A percentile compares a stretch with the other conserved stretches of the same genome.
phyloP scores from a whole-genome alignment of 73 alveolate genomes.

The Paramecium primaurelia region DNA sequence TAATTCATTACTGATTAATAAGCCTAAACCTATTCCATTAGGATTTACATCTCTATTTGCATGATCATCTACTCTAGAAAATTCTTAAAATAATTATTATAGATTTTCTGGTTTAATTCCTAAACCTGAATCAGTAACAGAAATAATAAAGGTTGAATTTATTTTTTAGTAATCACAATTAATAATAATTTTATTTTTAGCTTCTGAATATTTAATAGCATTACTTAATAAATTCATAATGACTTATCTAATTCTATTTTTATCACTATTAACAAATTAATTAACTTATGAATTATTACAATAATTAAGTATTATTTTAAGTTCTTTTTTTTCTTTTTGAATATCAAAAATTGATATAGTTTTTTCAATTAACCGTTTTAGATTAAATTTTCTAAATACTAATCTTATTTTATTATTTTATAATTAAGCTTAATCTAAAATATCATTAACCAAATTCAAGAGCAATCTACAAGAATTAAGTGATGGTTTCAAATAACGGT shows the following conservation, averaged over 20 bases:
- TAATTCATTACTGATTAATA: conserved; percentile 29
- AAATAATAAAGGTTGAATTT: neutral
- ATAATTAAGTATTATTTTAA: conserved; percentile 11
- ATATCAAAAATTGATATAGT: conserved; percentile 29
- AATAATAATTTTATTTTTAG: neutral
- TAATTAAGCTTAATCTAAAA: conserved; percentile 49
- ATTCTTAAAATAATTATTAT: conserved; percentile 17
- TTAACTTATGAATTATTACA: neutral
- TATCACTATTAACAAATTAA: conserved; percentile 35
- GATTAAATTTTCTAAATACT: conserved; percentile 38
- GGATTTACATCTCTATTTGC: conserved; percentile 21
- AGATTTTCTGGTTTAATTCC: conserved; percentile 52
- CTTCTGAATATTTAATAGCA: conserved; percentile 62
- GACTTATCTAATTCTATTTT: conserved; percentile 56
- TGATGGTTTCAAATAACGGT: conserved; percentile 46
- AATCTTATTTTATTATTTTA: conserved; percentile 47
- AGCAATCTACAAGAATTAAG: conserved; percentile 56
- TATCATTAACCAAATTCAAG: conserved; percentile 57
- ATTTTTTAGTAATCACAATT: neutral
- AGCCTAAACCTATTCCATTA: conserved; percentile 56
- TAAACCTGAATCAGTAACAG: conserved; percentile 50
- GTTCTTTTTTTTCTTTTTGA: conserved; percentile 30
- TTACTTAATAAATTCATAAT: conserved; percentile 55
- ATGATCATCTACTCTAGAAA: neutral
- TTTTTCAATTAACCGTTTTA: conserved; percentile 37